These are phyloP conservation scores for Tricholoma bakamatsutake DNA, from an alignment of 768 basidiomycete genomes.

Conservation along the genomic window DNA sequence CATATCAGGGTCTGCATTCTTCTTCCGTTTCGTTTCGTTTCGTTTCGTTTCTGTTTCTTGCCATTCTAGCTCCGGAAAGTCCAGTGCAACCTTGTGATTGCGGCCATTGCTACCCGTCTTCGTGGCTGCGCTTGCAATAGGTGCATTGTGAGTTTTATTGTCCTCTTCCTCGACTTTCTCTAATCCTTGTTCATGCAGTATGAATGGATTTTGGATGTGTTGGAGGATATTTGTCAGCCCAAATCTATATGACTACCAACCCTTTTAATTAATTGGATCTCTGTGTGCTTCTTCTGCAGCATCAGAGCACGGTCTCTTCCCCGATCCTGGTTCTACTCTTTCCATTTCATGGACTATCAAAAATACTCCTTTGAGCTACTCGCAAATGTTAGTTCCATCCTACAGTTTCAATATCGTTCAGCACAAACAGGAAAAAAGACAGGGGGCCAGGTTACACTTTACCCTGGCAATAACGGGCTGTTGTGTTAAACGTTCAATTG, in stretches of 20 bases:
- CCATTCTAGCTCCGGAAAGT: slow-evolving; percentile 46
- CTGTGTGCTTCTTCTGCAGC: slow-evolving; percentile 24
- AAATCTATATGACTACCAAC: background rate
- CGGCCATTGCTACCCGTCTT: slow-evolving; percentile 50
- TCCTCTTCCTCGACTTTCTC: background rate
- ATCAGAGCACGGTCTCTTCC: slow-evolving; percentile 49
- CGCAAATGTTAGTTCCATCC: slow-evolving; percentile 24
- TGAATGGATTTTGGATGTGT: slow-evolving; percentile 56
- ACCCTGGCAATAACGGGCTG: too few species aligned
- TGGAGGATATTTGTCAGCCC: slow-evolving; percentile 38
- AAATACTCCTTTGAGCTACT: slow-evolving; percentile 36
- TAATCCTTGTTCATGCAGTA: slow-evolving; percentile 11
- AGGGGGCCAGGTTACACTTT: too few species aligned
- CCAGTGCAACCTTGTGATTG: slow-evolving; percentile 46
- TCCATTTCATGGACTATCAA: slow-evolving; percentile 53
- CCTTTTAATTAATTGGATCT: background rate
- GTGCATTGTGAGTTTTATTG: slow-evolving; percentile 32
- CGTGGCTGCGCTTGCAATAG: slow-evolving; percentile 52
- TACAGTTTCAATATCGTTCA: too few species aligned
- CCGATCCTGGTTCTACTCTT: slow-evolving; percentile 52
- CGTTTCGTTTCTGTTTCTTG: slow-evolving; percentile 46
- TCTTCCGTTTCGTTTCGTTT: slow-evolving; percentile 55
- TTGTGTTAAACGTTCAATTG: too few species aligned
- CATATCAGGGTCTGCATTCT: slow-evolving; percentile 42
- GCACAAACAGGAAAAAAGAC: too few species aligned